Evolutionary conservation across 2,329 filamentous ascomycete genomes (phyloP), one percentile per base, ranked within the genome.

Genomic region (Plectosphaerella cucumerina): DNA sequence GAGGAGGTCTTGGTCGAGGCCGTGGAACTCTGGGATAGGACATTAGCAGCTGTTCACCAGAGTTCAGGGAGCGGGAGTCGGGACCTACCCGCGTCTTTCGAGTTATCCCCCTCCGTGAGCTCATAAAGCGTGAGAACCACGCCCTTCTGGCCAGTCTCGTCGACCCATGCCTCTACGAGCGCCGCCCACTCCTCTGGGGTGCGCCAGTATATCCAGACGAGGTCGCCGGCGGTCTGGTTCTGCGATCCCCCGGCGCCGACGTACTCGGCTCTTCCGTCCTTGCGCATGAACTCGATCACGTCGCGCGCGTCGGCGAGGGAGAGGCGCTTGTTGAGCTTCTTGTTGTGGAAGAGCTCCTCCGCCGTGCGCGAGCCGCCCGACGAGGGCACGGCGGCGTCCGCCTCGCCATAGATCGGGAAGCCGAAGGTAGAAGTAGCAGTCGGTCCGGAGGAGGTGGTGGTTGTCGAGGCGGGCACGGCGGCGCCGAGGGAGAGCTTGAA

Each of bases 71-170:
- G 10, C 44, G 11, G 34, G 2, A 20, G 23, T 41, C 41, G 5
- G 41, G 54, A 70, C 76, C 59, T 65, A 87, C 86, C 85, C 59
- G 86, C 82, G 2, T 81, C 84, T 52, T 75, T 70, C 2, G 89
- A 90, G 26, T 78, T 86, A 63, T 97, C 93, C n/a, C 93, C 90
- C 68, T 97, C 85, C 2, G 84, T 80, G 61, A 99, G 73, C 73
- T 99, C 94, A 69, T 97, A 97, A 21, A 99, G 75, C 51, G 94
- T 99, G 64, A 99, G 70, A 50, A 99, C 93, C 12, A 81, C 84
- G 21, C 90, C 90, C 74, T 88, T 93, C 76, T 97, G 92, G 4
- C 84, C 94, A 54, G 91, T 96, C 55, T 84, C 83, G 26, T 97
- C 92, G 44, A 91, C 87, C 85, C 90, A 97, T 42, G 75, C 80